A percentile compares a stretch with the other conserved stretches of the same genome.
phyloP scores from a whole-genome alignment of 2,329 filamentous ascomycete genomes.

The Onygenales sp. region DNA sequence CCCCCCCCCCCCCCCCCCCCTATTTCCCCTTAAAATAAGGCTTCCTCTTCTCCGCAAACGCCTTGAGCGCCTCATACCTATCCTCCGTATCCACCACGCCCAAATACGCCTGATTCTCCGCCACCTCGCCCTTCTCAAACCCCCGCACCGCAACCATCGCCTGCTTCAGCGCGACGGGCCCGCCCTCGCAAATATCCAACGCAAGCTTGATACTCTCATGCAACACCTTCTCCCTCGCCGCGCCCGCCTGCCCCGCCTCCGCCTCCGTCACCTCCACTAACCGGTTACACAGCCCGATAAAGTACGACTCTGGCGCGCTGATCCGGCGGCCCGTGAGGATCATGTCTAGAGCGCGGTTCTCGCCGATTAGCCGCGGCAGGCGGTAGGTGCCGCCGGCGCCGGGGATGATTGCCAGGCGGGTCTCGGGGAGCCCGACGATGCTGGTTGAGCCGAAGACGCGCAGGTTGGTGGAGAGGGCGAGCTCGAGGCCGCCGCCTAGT shows the following conservation, averaged over 20 bases:
- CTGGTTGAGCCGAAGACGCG: constrained; percentile 77
- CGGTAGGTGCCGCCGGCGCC: constrained; percentile 89
- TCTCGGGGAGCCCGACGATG: constrained; percentile 77
- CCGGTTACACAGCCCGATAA: constrained; percentile 81
- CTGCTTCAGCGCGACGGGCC: constrained; percentile 70
- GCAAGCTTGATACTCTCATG: constrained; percentile 70
- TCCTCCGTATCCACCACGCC: constrained; percentile 76
- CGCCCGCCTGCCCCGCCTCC: constrained; percentile 42
- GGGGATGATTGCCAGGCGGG: constrained; percentile 84
- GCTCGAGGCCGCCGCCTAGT: constrained; percentile 86
- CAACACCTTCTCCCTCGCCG: constrained; percentile 59
- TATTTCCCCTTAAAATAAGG: constrained; percentile 55
- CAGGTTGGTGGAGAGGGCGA: constrained; percentile 81
- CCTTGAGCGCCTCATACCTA: constrained; percentile 74
- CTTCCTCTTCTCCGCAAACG: constrained; percentile 70
- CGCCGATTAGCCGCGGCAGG: constrained; percentile 70
- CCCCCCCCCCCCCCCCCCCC: too few species aligned
- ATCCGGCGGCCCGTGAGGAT: constrained; percentile 86
- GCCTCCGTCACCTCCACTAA: constrained; percentile 65
- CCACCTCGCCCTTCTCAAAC: constrained; percentile 55
- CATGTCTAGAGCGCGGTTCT: constrained; percentile 74
- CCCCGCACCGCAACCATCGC: constrained; percentile 69
- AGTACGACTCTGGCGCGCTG: constrained; percentile 75
- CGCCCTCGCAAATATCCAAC: constrained; percentile 78
- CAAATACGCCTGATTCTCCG: constrained; percentile 83